Base-by-base conservation (phyloP, 306 rosid genomes). In the Quercus wislizeni region DNA sequence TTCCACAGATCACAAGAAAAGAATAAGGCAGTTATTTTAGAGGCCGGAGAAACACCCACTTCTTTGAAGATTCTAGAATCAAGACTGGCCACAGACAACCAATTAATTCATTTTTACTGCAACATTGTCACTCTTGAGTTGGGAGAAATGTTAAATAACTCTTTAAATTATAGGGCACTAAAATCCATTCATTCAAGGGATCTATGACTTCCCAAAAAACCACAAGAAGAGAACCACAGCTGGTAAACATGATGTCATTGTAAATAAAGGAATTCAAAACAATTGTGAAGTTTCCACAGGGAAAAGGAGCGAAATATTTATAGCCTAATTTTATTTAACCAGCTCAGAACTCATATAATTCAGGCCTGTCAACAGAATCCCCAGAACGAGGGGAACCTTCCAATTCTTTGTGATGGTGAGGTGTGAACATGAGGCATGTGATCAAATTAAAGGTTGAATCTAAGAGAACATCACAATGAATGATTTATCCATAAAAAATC, bases 1-100 rank as follows among this genome's bases (percentile, higher is more conserved):
- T 73, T 77, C 61, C 23, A 73, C 61, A 64, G 28, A 77, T 19
- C 21, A 57, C 31, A 61, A 73, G 6, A 30, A 33, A 61, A 68
- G 6, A 30, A 33, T 28, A 0, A 76, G 6, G 31, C 5, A 73
- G 55, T 46, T 21, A 43, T 6, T 49, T n/a, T 55, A 55, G 70
- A 35, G 12, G 41, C 3, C 5, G 41, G 31, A 28, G 27, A 52
- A 38, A 77, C 49, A 54, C 18, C 70, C 21, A 64, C 41, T 64
- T 64, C 30, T 30, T 64, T 6, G 9, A 63, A 13, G 41, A 25
- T 28, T 25, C 41, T 28, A 25, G n/a, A 1, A 23, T 59, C n/a
- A 63, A 63, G 41, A 63, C 15, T 28, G 35, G 28, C 38, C 69
- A 62, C 33, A 62, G 41, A 27, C 7, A 23, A 59, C 18, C 18